Evolutionary conservation across 129 eudicot genomes (phyloP).

Genomic region (Deinandra increscens): DNA sequence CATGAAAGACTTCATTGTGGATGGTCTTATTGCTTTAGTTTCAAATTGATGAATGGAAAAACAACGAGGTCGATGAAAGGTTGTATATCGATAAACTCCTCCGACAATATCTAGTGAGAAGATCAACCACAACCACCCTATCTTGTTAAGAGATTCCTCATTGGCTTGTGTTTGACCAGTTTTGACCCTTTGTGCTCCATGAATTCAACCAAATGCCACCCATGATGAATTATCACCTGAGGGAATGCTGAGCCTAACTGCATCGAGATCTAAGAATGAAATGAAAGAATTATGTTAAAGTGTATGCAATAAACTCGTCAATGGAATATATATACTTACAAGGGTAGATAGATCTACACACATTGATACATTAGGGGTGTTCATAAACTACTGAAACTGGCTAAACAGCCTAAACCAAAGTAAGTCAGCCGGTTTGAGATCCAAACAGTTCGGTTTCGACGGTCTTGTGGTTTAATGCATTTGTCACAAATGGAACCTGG

Average conservation of each 20-base stretch:
- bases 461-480: too few relatives aligned
- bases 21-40: not conserved
- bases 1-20: too few relatives aligned
- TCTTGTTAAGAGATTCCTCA: slow-evolving; percentile 1
- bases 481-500: too few relatives aligned
- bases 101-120: not conserved
- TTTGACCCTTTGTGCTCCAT: slow-evolving; percentile 15
- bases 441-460: too few relatives aligned
- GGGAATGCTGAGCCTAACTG: not conserved
- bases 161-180: slow-evolving; percentile 5
- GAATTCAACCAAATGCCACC: not conserved
- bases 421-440: too few relatives aligned
- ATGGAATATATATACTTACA: too few relatives aligned
- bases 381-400: too few relatives aligned
- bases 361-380: too few relatives aligned
- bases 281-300: not conserved
- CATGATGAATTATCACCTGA: not conserved
- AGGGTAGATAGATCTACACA: too few relatives aligned
- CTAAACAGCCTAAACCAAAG: too few relatives aligned
- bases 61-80: not conserved
- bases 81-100: not conserved
- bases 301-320: not conserved
- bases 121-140: slow-evolving; percentile 12
- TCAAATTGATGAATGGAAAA: not conserved
- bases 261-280: not conserved